Conservation (phyloP, 2,329 filamentous ascomycete genomes). For the Diaporthe eres region DNA sequence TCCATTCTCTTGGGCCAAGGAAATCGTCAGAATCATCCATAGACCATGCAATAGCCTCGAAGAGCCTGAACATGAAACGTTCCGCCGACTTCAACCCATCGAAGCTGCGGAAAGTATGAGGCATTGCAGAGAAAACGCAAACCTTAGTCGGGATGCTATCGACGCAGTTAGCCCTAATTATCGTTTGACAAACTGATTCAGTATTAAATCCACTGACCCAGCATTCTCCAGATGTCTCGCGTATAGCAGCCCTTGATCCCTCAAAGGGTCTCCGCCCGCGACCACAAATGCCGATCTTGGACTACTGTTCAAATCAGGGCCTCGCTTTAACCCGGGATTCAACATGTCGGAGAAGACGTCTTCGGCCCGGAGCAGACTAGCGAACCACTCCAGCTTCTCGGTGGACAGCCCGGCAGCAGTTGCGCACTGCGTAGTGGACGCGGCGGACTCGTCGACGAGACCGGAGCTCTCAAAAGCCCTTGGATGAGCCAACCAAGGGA, state of each 20-base stretch:
- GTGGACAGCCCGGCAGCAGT: neutral
- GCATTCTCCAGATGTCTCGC: neutral
- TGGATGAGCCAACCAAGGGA: neutral
- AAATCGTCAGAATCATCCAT: neutral
- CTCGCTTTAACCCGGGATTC: neutral
- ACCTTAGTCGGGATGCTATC: neutral
- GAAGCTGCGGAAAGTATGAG: constrained; percentile 7
- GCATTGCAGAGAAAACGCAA: neutral
- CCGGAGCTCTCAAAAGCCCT: neutral
- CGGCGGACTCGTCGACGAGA: neutral
- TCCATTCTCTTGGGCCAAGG: neutral
- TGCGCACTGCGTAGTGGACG: neutral
- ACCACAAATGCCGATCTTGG: neutral
- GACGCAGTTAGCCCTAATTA: neutral
- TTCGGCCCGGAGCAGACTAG: neutral
- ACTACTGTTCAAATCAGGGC: neutral
- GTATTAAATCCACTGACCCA: neutral
- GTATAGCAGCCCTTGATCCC: constrained; percentile 10
- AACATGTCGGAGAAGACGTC: neutral
- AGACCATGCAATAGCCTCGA: neutral
- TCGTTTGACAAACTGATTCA: neutral
- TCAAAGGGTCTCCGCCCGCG: neutral
- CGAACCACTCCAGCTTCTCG: constrained; percentile 8
- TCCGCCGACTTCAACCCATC: constrained; percentile 13
- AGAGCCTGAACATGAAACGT: neutral